Evolutionary conservation across 192 early-diverging fungal species (phyloP), one percentile per base, ranked within the genome.

Genomic region (Rhizoclosmatium globosum): DNA sequence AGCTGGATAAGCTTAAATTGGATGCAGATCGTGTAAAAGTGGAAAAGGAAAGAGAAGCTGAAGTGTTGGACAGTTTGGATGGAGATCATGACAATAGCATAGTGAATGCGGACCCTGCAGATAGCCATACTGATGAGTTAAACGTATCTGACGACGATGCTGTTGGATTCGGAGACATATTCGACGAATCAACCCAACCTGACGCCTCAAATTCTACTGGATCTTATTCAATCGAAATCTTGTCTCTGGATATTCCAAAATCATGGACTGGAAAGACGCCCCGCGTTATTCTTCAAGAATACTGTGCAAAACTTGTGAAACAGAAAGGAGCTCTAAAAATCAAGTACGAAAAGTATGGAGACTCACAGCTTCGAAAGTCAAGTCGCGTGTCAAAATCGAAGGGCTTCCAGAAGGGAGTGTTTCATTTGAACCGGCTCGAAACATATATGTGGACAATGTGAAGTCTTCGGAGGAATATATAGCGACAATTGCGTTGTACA

Each of bases 401-500:
- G 68, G 68, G 7, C 21, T 61, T 0, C 7, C 21, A 39, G 23
- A 3, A 17, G 53, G 46, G 17, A 2, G 1, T 15, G 39, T 50
- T 21, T 11, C 3, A 39, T 71, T 67, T 44, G 45, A 77, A 50
- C 64, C 44, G 23, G 47, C 74, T n/a, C n/a, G 1, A 19, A 4
- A 53, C n/a, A 46, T 69, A 21, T 43, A 21, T 46, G 42, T 45
- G 9, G 41, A 59, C 42, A 45, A 15, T 13, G 19, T 81, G 78
- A 64, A 72, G 3, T 85, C 89, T 57, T 85, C 88, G 1, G 87
- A 90, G 46, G 85, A 88, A 45, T 86, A 85, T 68, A 84, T 84
- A 9, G 78, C 90, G 13, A 89, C 88, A 9, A 71, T 82, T 21
- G 84, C 88, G 61, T 74, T 92, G 1, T 91, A 82, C 62, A 69